phyloP scores from a whole-genome alignment of 2,329 filamentous ascomycete species.

The Paraphaeosphaeria minitans region DNA sequence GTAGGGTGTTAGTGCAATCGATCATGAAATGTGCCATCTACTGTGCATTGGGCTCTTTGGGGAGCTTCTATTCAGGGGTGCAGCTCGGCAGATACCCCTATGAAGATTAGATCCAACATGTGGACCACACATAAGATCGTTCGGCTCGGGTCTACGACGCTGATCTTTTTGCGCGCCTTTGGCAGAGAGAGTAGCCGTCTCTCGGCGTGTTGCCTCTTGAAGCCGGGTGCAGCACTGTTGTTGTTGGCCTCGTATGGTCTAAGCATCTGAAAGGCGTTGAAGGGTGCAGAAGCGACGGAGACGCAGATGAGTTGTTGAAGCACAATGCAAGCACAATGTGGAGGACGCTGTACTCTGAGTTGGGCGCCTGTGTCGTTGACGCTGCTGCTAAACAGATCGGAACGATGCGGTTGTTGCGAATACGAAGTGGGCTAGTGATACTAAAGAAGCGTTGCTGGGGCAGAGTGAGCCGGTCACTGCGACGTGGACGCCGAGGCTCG shows the following conservation, averaged over 20 bases:
- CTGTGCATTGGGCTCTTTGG: not conserved
- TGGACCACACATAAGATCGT: not conserved
- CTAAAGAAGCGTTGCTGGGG: conserved; percentile 5
- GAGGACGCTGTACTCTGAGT: not conserved
- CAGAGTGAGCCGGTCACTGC: not conserved
- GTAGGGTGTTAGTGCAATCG: not conserved
- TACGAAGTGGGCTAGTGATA: not conserved
- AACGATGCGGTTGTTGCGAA: conserved; percentile 1
- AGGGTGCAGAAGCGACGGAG: not conserved
- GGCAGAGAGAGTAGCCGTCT: not conserved
- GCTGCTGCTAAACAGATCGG: not conserved
- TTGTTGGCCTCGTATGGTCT: not conserved
- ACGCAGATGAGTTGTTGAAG: not conserved
- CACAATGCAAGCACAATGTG: not conserved
- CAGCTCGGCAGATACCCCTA: not conserved
- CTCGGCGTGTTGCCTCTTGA: not conserved
- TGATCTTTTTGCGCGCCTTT: not conserved
- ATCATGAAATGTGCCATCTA: not conserved
- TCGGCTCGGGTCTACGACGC: not conserved
- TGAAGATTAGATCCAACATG: conserved; percentile 4
- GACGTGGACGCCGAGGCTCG: not conserved
- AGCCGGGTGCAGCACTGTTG: not conserved
- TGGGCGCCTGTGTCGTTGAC: not conserved
- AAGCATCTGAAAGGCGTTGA: not conserved
- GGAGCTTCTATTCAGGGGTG: not conserved